Conservation (phyloP, 1,284 basidiomycete genomes). For the Chondrostereum purpureum region DNA sequence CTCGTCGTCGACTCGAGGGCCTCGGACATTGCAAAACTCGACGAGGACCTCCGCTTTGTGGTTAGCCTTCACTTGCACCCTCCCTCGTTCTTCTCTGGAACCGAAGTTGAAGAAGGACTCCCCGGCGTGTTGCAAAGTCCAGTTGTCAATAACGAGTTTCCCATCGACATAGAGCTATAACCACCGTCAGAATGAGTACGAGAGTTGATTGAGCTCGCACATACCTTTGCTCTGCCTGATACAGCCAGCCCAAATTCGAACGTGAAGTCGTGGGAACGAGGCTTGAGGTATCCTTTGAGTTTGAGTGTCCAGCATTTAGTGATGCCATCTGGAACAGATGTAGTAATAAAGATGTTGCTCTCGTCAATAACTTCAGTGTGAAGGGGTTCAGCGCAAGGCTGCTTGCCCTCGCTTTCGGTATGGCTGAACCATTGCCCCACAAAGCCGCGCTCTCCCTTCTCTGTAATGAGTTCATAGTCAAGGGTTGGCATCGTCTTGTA, state of each 20-base stretch:
- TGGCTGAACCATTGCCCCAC: slow-evolving; percentile 55
- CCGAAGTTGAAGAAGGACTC: slow-evolving; percentile 59
- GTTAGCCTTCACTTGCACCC: slow-evolving; percentile 47
- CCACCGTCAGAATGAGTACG: too few species aligned
- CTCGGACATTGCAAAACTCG: slow-evolving; percentile 65
- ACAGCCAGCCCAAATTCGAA: slow-evolving; percentile 69
- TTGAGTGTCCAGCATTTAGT: slow-evolving; percentile 56
- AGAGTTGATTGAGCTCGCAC: too few species aligned
- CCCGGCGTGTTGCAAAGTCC: slow-evolving; percentile 63
- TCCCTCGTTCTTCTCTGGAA: slow-evolving; percentile 53
- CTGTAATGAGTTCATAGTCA: slow-evolving; percentile 55
- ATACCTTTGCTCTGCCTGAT: slow-evolving; percentile 63
- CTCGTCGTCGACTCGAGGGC: slow-evolving; percentile 53
- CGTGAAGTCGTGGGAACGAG: slow-evolving; percentile 41
- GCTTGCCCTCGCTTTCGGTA: slow-evolving; percentile 18
- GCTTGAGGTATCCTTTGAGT: slow-evolving; percentile 53
- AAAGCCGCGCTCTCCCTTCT: slow-evolving; percentile 57
- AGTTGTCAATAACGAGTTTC: slow-evolving; percentile 67
- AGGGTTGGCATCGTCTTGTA: slow-evolving; percentile 57
- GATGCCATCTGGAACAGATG: slow-evolving; percentile 44
- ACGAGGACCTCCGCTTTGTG: slow-evolving; percentile 51
- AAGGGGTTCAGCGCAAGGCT: slow-evolving; percentile 35
- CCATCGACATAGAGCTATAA: slow-evolving; percentile 58
- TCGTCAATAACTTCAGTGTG: slow-evolving; percentile 50
- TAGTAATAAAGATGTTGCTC: slow-evolving; percentile 60